Evolutionary conservation across 345 rosid species (phyloP).

Genomic region (Sapria himalayana): DNA sequence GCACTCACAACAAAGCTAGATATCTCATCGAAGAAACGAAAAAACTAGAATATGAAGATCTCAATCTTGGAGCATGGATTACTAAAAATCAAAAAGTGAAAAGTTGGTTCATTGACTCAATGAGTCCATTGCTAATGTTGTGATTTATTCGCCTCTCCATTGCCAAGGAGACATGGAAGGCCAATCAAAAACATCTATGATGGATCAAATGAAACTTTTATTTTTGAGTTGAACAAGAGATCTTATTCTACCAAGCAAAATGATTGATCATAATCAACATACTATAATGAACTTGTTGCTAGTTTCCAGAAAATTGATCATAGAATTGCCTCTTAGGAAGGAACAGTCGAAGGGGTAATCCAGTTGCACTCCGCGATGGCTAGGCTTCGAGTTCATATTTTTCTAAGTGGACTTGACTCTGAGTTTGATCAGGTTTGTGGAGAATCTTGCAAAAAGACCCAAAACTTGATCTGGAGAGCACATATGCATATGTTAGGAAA

Average conservation of each 20-base stretch:
- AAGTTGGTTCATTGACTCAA: slow-evolving; percentile 4
- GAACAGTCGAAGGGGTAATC: neutral
- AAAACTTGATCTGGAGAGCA: no score
- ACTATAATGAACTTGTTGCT: slow-evolving; percentile 1
- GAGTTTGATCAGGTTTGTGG: slow-evolving; percentile 4
- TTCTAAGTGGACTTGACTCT: neutral
- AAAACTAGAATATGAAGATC: neutral
- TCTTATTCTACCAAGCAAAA: neutral
- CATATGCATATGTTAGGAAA: no score
- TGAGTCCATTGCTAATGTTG: neutral
- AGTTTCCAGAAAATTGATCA: slow-evolving; percentile 2
- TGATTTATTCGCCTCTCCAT: neutral
- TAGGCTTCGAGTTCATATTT: slow-evolving; percentile 6
- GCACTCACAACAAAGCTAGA: slow-evolving; percentile 1
- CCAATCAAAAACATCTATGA: neutral
- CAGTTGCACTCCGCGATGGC: neutral
- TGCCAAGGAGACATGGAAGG: slow-evolving; percentile 1
- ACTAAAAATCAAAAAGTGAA: neutral
- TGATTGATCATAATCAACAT: neutral
- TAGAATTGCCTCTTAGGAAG: neutral
- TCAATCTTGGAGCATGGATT: neutral
- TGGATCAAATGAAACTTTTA: neutral
- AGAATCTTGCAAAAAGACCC: no score
- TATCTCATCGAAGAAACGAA: neutral
- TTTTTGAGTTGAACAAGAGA: neutral